Conservation (phyloP, 2,329 filamentous ascomycete species). For the Fusarium robinianum region DNA sequence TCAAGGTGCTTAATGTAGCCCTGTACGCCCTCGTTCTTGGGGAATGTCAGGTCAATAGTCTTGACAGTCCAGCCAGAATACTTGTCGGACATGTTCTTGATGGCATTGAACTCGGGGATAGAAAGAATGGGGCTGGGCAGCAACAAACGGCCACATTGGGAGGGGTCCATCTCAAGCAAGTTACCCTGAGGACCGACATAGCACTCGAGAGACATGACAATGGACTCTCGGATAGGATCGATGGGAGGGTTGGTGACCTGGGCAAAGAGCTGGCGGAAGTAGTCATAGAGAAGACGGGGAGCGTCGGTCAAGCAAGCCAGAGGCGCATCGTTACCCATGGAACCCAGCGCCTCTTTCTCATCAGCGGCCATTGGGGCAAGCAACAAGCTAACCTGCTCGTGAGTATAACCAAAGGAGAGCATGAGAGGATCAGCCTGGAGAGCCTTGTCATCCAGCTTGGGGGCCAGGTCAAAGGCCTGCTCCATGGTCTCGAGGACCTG, state of each 20-base stretch:
- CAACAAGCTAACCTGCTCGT: slow-evolving; percentile 91
- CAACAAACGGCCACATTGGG: slow-evolving; percentile 83
- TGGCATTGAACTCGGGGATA: slow-evolving; percentile 85
- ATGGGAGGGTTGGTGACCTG: slow-evolving; percentile 98
- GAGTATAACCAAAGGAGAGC: slow-evolving; percentile 88
- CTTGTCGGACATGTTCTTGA: slow-evolving; percentile 75
- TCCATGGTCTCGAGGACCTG: slow-evolving; percentile 69
- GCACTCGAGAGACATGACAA: slow-evolving; percentile 97
- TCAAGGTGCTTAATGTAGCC: slow-evolving; percentile 90
- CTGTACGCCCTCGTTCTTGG: slow-evolving; percentile 78
- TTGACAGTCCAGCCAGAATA: slow-evolving; percentile 85
- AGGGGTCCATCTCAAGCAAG: slow-evolving; percentile 87
- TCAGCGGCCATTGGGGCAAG: slow-evolving; percentile 96
- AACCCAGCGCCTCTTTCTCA: slow-evolving; percentile 94
- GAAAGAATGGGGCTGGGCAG: slow-evolving; percentile 88
- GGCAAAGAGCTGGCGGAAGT: slow-evolving; percentile 96
- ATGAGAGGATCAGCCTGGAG: slow-evolving; percentile 85
- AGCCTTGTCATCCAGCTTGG: slow-evolving; percentile 68
- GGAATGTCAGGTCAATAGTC: slow-evolving; percentile 90
- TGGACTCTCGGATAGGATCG: slow-evolving; percentile 94
- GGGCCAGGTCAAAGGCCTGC: slow-evolving; percentile 64
- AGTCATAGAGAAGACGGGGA: slow-evolving; percentile 88
- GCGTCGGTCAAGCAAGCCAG: slow-evolving; percentile 89
- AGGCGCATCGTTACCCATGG: slow-evolving; percentile 97
- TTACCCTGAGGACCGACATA: slow-evolving; percentile 97